These are phyloP conservation scores for Brassica juncea DNA, from an alignment of 345 rosid species.

Conservation along the genomic window DNA sequence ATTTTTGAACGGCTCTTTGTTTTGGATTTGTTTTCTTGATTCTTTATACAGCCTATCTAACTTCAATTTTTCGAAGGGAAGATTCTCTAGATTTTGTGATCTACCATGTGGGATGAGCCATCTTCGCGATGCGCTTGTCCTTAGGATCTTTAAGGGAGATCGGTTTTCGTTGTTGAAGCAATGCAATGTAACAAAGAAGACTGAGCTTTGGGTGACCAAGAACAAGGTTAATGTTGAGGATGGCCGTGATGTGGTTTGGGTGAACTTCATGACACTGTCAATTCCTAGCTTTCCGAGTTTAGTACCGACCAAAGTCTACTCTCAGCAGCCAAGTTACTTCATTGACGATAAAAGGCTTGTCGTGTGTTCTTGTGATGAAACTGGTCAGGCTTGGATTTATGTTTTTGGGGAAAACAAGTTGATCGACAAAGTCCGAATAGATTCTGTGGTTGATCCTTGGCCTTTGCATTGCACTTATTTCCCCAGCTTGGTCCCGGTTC, in stretches of 20 bases:
- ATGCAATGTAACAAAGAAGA: neutral
- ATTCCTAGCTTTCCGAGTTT: neutral
- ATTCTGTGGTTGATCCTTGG: neutral
- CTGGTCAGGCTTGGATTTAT: neutral
- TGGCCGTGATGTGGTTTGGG: neutral
- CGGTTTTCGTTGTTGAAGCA: neutral
- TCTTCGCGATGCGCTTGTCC: neutral
- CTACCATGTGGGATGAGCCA: neutral
- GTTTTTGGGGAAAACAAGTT: neutral
- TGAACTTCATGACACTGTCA: neutral
- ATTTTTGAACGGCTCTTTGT: neutral
- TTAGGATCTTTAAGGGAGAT: neutral
- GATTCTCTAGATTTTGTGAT: neutral
- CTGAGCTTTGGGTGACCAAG: neutral
- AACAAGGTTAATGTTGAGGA: neutral
- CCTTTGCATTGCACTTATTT: neutral
- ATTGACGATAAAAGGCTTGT: neutral
- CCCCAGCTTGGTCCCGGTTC: conserved; percentile 5
- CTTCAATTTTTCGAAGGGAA: neutral
- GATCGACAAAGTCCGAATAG: neutral
- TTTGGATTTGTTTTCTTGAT: neutral
- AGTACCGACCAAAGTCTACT: neutral
- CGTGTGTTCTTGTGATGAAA: neutral
- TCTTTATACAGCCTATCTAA: neutral
- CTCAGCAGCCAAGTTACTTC: neutral